These are phyloP conservation scores for Xylaria polymorpha DNA, from an alignment of 2,329 filamentous ascomycete genomes.

Conservation along the genomic window DNA sequence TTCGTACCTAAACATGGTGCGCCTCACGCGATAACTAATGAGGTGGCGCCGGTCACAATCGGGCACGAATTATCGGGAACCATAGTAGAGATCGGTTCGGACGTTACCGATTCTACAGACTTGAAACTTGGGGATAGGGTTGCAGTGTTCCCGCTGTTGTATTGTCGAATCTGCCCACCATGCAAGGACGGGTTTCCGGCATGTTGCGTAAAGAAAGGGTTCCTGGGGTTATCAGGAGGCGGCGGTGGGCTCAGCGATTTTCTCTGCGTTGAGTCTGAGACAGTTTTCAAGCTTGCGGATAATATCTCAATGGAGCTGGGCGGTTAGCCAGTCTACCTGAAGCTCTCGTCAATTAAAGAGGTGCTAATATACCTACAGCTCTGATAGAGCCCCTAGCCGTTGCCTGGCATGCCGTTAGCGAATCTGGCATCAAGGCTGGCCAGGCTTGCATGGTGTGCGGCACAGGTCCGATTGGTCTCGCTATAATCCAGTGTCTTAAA, in stretches of 20 bases:
- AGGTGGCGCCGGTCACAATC: slow-evolving; percentile 67
- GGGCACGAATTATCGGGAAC: slow-evolving; percentile 74
- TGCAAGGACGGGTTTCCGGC: slow-evolving; percentile 66
- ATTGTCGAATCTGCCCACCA: slow-evolving; percentile 65
- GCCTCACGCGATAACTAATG: slow-evolving; percentile 69
- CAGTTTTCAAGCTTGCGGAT: slow-evolving; percentile 63
- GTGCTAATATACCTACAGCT: slow-evolving; percentile 51
- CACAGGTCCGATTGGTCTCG: slow-evolving; percentile 71
- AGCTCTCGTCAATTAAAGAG: not conserved
- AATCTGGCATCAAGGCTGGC: slow-evolving; percentile 58
- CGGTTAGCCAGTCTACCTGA: slow-evolving; percentile 39
- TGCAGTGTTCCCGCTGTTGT: slow-evolving; percentile 69
- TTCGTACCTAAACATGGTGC: slow-evolving; percentile 45
- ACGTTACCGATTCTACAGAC: slow-evolving; percentile 52
- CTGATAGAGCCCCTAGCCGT: slow-evolving; percentile 73
- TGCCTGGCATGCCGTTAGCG: slow-evolving; percentile 71
- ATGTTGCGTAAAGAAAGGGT: slow-evolving; percentile 64
- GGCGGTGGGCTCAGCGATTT: slow-evolving; percentile 67
- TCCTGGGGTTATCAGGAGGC: slow-evolving; percentile 54
- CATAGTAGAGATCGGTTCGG: slow-evolving; percentile 67
- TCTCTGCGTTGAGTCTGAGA: slow-evolving; percentile 62
- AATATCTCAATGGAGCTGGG: slow-evolving; percentile 63
- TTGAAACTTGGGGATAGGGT: slow-evolving; percentile 67
- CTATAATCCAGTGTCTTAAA: slow-evolving; percentile 68
- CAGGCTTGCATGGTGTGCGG: slow-evolving; percentile 67